phyloP scores from a whole-genome alignment of 2,329 filamentous ascomycete species.

The Epichloe sp. region DNA sequence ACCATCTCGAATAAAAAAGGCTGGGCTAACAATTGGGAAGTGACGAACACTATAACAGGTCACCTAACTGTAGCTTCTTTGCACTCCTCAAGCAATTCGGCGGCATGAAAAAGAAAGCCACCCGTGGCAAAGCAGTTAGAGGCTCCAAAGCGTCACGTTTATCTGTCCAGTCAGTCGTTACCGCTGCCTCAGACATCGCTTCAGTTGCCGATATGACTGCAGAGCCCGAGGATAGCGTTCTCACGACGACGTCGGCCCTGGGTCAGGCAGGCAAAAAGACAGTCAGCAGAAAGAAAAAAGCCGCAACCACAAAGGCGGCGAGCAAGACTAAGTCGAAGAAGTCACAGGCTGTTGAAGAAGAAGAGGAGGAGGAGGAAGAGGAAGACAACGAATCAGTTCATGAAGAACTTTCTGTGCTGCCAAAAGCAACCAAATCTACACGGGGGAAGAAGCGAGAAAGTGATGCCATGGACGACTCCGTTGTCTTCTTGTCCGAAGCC shows the following conservation, averaged over 20 bases:
- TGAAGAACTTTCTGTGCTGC: constrained; percentile 14
- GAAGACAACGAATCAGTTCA: constrained; percentile 19
- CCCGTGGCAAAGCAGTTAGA: constrained; percentile 38
- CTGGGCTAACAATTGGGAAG: constrained; percentile 29
- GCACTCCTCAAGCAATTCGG: constrained; percentile 46
- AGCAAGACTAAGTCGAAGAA: constrained; percentile 32
- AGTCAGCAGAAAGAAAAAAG: constrained; percentile 38
- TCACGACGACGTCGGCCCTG: constrained; percentile 47
- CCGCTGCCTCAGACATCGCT: constrained; percentile 34
- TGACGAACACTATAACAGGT: constrained; percentile 74
- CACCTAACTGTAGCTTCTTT: constrained; percentile 75
- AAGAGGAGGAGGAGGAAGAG: constrained; percentile 7
- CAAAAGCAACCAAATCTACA: constrained; percentile 24
- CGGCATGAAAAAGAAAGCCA: constrained; percentile 39
- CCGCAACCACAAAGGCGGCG: constrained; percentile 29
- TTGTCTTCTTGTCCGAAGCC: constrained; percentile 27
- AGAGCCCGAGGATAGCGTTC: constrained; percentile 43
- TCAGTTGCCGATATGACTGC: constrained; percentile 34
- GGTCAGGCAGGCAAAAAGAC: constrained; percentile 45
- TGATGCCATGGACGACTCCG: constrained; percentile 40
- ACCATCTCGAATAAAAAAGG: background rate
- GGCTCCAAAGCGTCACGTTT: constrained; percentile 58
- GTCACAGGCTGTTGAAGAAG: constrained; percentile 24
- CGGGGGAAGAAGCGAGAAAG: constrained; percentile 54
- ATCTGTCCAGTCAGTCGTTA: constrained; percentile 44